Evolutionary conservation across 768 basidiomycete species (phyloP).

Genomic region (Phallus indusiatus): DNA sequence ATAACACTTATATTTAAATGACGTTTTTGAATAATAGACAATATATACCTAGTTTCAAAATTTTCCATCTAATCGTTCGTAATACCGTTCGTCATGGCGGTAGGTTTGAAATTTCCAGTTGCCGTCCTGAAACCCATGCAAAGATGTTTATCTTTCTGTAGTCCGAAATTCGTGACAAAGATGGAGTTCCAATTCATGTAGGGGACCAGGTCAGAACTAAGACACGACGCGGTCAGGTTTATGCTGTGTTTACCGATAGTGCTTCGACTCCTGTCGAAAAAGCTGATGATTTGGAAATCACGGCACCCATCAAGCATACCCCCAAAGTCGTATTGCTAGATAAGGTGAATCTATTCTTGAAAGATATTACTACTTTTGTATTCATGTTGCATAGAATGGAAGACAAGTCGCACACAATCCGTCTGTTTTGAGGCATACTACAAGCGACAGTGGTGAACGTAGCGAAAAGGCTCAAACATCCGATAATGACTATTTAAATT

Average conservation of each 20-base stretch:
- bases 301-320: not conserved
- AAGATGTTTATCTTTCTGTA: not conserved
- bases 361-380: not conserved
- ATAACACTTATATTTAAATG: too few species aligned
- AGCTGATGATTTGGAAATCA: not conserved
- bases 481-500: too few species aligned
- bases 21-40: too few species aligned
- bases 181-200: constrained; percentile 1
- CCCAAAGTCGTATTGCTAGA: constrained; percentile 2
- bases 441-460: not conserved
- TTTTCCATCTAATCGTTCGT: not conserved
- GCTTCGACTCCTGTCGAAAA: not conserved
- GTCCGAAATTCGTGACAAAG: not conserved
- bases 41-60: not conserved
- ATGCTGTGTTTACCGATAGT: not conserved
- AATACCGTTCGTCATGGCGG: not conserved
- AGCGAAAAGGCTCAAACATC: not conserved
- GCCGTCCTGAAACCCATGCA: not conserved
- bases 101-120: not conserved
- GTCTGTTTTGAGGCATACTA: not conserved
- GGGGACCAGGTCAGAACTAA: not conserved
- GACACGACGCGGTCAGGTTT: not conserved
- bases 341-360: not conserved
- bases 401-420: constrained; percentile 2
- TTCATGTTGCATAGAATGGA: not conserved